A percentile compares a stretch with the other conserved stretches of the same genome.
phyloP scores from a whole-genome alignment of 768 basidiomycete genomes.

The Psilocybe tampanensis region DNA sequence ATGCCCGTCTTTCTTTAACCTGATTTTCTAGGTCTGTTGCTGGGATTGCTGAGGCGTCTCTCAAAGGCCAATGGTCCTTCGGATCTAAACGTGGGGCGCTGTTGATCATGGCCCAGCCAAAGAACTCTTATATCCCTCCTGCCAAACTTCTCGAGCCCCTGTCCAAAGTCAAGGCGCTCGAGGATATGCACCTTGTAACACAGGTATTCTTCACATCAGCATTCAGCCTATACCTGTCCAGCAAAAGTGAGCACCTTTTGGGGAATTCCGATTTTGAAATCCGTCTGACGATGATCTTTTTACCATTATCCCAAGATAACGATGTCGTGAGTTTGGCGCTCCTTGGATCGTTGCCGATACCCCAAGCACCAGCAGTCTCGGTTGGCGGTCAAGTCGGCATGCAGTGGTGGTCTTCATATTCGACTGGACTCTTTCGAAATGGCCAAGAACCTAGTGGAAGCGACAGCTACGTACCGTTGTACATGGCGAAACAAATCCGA shows the following conservation, averaged over 20 bases:
- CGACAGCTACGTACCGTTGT: not conserved
- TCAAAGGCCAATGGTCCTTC: constrained; percentile 1
- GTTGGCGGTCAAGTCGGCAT: not conserved
- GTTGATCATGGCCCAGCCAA: not conserved
- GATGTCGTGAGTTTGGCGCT: not conserved
- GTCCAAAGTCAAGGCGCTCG: not conserved
- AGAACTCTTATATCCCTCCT: not conserved
- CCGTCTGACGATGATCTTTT: not conserved
- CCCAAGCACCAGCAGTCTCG: not conserved
- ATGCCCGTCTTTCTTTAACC: not conserved
- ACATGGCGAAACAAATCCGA: not conserved
- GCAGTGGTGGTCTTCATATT: not conserved
- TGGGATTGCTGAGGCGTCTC: not conserved
- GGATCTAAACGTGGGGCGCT: not conserved
- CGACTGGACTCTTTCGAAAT: not conserved
- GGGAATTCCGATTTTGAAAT: not conserved
- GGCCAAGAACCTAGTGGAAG: not conserved
- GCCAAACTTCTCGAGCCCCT: not conserved
- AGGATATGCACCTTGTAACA: not conserved
- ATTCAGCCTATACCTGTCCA: not conserved
- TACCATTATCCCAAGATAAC: no score
- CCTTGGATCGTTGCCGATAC: not conserved
- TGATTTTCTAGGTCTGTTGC: not conserved
- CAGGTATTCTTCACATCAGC: not conserved
- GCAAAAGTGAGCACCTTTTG: not conserved